Evolutionary conservation across 306 rosid species (phyloP).

Genomic region (Ziziphus jujuba): DNA sequence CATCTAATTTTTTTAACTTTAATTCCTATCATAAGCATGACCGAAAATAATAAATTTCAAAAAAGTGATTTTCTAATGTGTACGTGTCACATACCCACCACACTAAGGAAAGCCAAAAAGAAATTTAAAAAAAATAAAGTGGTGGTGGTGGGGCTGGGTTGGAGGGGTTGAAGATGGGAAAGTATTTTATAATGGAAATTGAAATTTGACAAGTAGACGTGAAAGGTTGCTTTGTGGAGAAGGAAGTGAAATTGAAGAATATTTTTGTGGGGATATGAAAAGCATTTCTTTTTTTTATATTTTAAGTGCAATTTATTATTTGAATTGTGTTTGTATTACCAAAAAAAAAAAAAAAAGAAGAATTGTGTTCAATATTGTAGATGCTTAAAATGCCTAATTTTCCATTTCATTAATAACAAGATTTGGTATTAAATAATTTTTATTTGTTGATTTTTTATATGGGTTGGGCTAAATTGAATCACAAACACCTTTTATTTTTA

Average conservation of each 20-base stretch:
- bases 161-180: background rate
- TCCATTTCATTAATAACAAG: no score
- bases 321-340: no score
- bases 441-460: no score
- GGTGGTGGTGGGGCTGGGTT: background rate
- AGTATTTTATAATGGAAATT: background rate
- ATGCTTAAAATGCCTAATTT: no score
- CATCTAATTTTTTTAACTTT: no score
- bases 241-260: background rate
- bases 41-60: background rate
- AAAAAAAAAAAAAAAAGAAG: no score
- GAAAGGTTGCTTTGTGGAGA: conserved; percentile 8
- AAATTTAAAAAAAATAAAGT: background rate
- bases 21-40: background rate
- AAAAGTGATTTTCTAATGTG: background rate
- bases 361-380: no score
- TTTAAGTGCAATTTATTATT: no score
- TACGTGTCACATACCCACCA: background rate
- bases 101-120: background rate
- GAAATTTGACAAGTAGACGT: no score
- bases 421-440: no score
- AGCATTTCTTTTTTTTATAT: background rate
- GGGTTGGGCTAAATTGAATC: no score
- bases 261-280: background rate
- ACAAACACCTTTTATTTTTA: no score